Evolutionary conservation across 495 filamentous ascomycete genomes (phyloP).

Genomic region (Parathielavia hyrcaniae): DNA sequence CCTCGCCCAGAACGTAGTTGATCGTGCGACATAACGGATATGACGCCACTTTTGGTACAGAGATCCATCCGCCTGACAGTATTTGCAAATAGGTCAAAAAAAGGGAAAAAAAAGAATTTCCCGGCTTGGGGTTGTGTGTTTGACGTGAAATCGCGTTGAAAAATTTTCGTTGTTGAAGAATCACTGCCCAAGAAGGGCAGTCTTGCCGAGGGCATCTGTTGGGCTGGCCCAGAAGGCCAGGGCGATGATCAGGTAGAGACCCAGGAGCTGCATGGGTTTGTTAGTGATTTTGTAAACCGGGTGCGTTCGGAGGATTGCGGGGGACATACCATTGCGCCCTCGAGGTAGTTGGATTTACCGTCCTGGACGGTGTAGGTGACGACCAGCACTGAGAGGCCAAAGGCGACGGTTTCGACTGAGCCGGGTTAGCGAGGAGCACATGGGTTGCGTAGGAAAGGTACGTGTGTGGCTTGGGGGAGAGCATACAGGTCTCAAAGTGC

Average conservation of each 20-base stretch:
- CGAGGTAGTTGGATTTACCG: slow-evolving; percentile 91
- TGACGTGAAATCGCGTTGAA: neutral
- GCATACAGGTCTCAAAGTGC: slow-evolving; percentile 66
- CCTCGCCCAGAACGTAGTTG: neutral
- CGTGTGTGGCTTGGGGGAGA: neutral
- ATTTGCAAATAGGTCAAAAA: neutral
- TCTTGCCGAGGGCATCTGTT: slow-evolving; percentile 46
- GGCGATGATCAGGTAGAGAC: slow-evolving; percentile 73
- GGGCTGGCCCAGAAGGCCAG: slow-evolving; percentile 88
- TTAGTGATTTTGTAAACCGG: neutral
- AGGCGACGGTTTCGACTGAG: slow-evolving; percentile 83
- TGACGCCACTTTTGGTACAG: neutral
- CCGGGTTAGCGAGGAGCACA: slow-evolving; percentile 1
- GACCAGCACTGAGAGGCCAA: slow-evolving; percentile 81
- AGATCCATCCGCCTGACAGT: neutral
- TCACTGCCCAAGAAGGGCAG: neutral
- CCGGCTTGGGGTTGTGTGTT: neutral
- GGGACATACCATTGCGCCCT: slow-evolving; percentile 76
- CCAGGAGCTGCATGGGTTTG: slow-evolving; percentile 38
- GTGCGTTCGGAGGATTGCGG: neutral
- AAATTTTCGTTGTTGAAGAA: too few relatives aligned
- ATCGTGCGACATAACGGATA: neutral
- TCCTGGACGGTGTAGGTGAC: slow-evolving; percentile 91
- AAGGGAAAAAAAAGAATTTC: neutral
- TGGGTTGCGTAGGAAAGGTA: too few relatives aligned